Percentiles rank a stretch among this genome's conserved stretches.
phyloP scores from a whole-genome alignment of 2,329 filamentous ascomycete genomes.

The Fusarium cicatricum region DNA sequence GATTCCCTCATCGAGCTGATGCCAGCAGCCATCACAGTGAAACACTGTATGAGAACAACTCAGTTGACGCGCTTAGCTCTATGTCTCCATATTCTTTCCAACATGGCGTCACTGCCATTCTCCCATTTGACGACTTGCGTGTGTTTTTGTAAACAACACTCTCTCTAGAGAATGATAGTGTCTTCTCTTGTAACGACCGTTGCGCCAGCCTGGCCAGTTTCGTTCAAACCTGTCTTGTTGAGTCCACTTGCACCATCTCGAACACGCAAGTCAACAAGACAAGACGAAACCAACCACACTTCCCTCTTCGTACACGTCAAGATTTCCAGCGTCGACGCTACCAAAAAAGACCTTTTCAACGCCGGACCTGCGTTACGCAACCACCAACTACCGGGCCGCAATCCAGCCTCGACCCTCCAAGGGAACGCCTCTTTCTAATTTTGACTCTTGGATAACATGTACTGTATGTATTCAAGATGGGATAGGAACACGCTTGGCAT shows the following conservation, averaged over 20 bases:
- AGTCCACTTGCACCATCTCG: slow-evolving; percentile 15
- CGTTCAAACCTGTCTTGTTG: slow-evolving; percentile 6
- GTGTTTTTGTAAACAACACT: not conserved
- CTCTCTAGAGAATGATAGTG: slow-evolving; percentile 6
- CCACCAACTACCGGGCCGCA: slow-evolving; percentile 3
- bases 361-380: slow-evolving; percentile 2
- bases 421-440: not conserved
- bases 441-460: not conserved
- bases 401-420: not conserved
- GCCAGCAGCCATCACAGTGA: slow-evolving; percentile 6
- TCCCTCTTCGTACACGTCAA: slow-evolving; percentile 18
- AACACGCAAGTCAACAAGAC: slow-evolving; percentile 9
- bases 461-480: no score
- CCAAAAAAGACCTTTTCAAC: slow-evolving; percentile 1
- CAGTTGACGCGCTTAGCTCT: not conserved
- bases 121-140: slow-evolving; percentile 9
- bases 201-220: no score
- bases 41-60: slow-evolving; percentile 16
- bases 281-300: slow-evolving; percentile 21
- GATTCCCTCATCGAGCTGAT: slow-evolving; percentile 17
- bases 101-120: not conserved
- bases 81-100: not conserved
- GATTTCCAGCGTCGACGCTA: slow-evolving; percentile 32
- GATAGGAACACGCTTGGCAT: slow-evolving; percentile 1
- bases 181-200: slow-evolving; percentile 17